Evolutionary conservation across 2,329 filamentous ascomycete species (phyloP).

Genomic region (Monilinia vaccinii-corymbosi): DNA sequence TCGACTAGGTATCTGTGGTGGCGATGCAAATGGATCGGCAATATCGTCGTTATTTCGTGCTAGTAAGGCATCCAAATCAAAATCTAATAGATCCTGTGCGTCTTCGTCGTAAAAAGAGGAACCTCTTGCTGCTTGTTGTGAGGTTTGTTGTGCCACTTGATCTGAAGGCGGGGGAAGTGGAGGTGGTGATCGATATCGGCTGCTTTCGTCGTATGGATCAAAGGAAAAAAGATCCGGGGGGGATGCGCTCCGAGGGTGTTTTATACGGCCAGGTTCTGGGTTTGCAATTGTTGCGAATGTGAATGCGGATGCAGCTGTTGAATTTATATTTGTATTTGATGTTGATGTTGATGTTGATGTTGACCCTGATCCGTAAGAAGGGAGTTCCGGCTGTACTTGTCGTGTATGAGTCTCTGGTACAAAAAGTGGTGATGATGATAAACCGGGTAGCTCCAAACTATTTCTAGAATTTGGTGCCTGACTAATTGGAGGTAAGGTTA

Average conservation of each 20-base stretch:
- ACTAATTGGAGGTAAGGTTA: conserved; percentile 5
- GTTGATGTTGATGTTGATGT: background rate
- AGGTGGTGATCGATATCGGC: background rate
- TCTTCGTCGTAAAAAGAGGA: background rate
- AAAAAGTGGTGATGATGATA: conserved; percentile 2
- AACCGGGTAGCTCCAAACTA: background rate
- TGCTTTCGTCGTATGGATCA: background rate
- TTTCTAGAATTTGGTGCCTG: background rate
- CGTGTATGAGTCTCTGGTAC: background rate
- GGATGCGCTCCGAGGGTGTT: background rate
- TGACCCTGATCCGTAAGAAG: background rate
- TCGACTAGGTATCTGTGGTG: background rate
- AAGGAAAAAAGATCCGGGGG: background rate
- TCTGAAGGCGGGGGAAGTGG: background rate
- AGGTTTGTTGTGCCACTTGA: background rate
- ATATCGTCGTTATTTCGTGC: background rate
- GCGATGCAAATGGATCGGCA: background rate
- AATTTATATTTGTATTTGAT: background rate
- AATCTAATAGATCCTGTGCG: background rate
- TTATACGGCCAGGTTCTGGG: background rate
- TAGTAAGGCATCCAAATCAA: conserved; percentile 3
- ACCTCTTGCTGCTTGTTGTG: background rate
- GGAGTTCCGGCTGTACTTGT: background rate
- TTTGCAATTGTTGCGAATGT: background rate
- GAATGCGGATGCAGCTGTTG: background rate